phyloP scores from a whole-genome alignment of 2,329 filamentous ascomycete species.

The Fusarium phyllophilum region DNA sequence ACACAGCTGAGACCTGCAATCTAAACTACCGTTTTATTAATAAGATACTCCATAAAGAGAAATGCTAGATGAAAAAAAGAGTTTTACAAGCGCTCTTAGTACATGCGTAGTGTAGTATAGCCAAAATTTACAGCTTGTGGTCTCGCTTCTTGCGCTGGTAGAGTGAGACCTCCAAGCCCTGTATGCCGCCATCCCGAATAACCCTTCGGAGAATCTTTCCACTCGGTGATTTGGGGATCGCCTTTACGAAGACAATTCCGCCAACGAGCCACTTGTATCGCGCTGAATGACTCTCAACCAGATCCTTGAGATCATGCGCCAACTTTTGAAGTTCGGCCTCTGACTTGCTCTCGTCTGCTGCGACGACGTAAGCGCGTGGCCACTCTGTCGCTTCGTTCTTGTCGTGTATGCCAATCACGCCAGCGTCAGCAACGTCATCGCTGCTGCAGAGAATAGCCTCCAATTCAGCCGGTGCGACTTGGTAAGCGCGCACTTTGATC shows the following conservation, averaged over 20 bases:
- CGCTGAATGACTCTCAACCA: slow-evolving; percentile 69
- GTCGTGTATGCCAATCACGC: slow-evolving; percentile 69
- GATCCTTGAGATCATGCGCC: slow-evolving; percentile 64
- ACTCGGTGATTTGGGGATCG: slow-evolving; percentile 76
- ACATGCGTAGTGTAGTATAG: not conserved
- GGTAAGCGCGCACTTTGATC: slow-evolving; percentile 70
- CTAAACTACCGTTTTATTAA: not conserved
- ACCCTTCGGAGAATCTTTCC: slow-evolving; percentile 60
- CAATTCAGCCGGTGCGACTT: slow-evolving; percentile 66
- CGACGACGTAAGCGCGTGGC: slow-evolving; percentile 71
- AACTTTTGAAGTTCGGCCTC: slow-evolving; percentile 56
- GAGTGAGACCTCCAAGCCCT: slow-evolving; percentile 44
- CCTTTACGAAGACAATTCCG: slow-evolving; percentile 74
- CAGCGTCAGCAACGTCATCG: slow-evolving; percentile 67
- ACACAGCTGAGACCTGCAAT: slow-evolving; percentile 2
- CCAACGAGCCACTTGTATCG: slow-evolving; percentile 75
- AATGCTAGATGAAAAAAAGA: not conserved
- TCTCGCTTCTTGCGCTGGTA: slow-evolving; percentile 43
- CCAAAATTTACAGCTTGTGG: slow-evolving; percentile 23
- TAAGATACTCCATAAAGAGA: not conserved
- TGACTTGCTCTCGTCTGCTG: slow-evolving; percentile 37
- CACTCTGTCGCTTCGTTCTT: slow-evolving; percentile 69
- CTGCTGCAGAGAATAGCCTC: slow-evolving; percentile 51
- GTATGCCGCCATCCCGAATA: slow-evolving; percentile 54
- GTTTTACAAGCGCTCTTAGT: not conserved